Evolutionary conservation across 352 stramenopile species (phyloP).

Genomic region (Albugo candida): DNA sequence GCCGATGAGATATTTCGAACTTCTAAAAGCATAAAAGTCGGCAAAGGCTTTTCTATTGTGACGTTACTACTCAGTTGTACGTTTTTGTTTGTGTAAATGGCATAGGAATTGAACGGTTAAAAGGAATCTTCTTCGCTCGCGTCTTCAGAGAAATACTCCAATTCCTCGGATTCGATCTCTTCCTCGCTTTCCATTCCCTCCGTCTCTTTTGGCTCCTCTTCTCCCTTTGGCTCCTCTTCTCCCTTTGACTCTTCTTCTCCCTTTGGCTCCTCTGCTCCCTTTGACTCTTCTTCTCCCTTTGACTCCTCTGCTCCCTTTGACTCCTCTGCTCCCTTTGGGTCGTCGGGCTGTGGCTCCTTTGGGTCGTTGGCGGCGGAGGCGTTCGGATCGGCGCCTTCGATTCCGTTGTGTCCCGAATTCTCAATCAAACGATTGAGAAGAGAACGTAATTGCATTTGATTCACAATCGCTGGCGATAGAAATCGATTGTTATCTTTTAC

Average conservation of each 20-base stretch:
- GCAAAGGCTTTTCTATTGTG: no score
- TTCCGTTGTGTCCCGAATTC: constrained; percentile 7
- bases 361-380: background rate
- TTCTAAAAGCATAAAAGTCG: constrained; percentile 13
- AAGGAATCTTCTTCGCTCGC: constrained; percentile 67
- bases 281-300: constrained; percentile 4
- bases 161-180: constrained; percentile 47
- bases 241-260: constrained; percentile 9
- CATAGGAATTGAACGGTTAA: constrained; percentile 28
- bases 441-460: constrained; percentile 35
- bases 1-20: no score
- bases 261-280: constrained; percentile 12
- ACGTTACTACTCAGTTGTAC: no score
- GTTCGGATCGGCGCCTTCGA: background rate
- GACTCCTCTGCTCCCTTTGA: background rate
- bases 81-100: constrained; percentile 60
- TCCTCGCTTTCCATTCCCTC: constrained; percentile 33
- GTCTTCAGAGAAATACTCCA: constrained; percentile 73
- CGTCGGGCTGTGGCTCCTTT: background rate
- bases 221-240: background rate
- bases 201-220: constrained; percentile 1
- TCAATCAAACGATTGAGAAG: constrained; percentile 43
- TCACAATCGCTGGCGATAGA: constrained; percentile 34
- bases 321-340: background rate
- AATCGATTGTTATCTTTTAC: constrained; percentile 48